These are phyloP conservation scores for Tetradesmus lagerheimii DNA, from an alignment of 139 green algal species.

Conservation along the genomic window DNA sequence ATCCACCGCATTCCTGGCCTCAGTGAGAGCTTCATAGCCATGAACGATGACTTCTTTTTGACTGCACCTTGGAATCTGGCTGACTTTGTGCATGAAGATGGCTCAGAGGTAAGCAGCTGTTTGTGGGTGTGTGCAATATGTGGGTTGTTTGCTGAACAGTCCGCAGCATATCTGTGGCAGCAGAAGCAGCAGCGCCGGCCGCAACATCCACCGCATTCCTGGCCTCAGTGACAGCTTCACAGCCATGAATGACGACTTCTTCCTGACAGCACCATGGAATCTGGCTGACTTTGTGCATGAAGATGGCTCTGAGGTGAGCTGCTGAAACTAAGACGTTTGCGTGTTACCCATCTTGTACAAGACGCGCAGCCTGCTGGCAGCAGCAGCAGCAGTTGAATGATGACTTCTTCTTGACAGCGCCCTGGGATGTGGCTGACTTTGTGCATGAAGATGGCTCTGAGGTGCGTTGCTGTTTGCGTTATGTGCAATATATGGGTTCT, in stretches of 20 bases:
- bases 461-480: no score
- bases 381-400: neutral
- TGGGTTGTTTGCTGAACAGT: no score
- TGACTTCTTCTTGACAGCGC: neutral
- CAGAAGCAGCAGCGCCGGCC: no score
- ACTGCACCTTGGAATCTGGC: neutral
- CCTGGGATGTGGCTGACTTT: neutral
- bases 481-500: no score
- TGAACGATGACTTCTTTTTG: slow-evolving; percentile 6
- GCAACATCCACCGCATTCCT: no score
- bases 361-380: no score
- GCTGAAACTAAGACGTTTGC: no score
- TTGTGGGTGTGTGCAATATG: no score
- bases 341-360: no score
- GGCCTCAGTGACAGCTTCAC: neutral
- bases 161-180: no score
- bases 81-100: neutral
- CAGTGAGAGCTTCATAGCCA: neutral
- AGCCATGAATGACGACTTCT: neutral
- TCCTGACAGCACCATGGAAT: neutral
- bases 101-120: no score
- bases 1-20: neutral
- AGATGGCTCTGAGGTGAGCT: no score
- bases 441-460: neutral
- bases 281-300: neutral